phyloP scores from a whole-genome alignment of 2,329 filamentous ascomycete species.

The Fusarium dimerum region DNA sequence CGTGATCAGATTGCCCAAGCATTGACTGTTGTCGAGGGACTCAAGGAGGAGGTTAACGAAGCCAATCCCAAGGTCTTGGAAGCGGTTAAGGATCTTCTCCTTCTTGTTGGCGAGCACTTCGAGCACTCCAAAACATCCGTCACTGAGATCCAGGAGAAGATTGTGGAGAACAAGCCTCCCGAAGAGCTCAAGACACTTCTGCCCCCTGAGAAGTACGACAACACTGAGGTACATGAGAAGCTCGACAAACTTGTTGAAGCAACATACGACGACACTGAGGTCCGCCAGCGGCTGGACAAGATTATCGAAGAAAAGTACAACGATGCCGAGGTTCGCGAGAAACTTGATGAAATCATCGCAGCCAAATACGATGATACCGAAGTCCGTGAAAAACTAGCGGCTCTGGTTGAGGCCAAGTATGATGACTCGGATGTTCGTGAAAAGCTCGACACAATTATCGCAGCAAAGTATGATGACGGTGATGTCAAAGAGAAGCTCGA shows the following conservation, averaged over 20 bases:
- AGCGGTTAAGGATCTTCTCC: constrained; percentile 81
- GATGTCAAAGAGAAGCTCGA: constrained; percentile 52
- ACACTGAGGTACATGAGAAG: constrained; percentile 34
- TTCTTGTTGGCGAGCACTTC: constrained; percentile 81
- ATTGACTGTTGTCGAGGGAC: constrained; percentile 68
- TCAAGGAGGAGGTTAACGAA: constrained; percentile 79
- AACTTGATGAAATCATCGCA: constrained; percentile 47
- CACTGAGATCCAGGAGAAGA: constrained; percentile 56
- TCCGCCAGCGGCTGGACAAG: constrained; percentile 32
- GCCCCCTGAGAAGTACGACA: constrained; percentile 52
- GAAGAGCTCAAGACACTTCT: constrained; percentile 58
- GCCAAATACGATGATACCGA: constrained; percentile 31
- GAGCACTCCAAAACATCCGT: constrained; percentile 77
- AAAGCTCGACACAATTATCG: constrained; percentile 50
- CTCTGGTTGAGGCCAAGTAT: constrained; percentile 54
- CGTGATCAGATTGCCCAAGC: constrained; percentile 79
- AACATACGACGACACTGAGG: constrained; percentile 28
- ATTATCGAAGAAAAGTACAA: constrained; percentile 59
- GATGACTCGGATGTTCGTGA: constrained; percentile 46
- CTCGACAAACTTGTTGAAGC: constrained; percentile 29
- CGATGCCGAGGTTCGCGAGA: constrained; percentile 44
- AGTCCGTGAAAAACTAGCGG: constrained; percentile 32
- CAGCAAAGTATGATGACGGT: constrained; percentile 60
- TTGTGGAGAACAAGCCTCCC: constrained; percentile 61
- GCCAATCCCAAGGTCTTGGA: constrained; percentile 88